Base-by-base conservation (phyloP, 257 asterid species). In the Solanum gracilifrons region DNA sequence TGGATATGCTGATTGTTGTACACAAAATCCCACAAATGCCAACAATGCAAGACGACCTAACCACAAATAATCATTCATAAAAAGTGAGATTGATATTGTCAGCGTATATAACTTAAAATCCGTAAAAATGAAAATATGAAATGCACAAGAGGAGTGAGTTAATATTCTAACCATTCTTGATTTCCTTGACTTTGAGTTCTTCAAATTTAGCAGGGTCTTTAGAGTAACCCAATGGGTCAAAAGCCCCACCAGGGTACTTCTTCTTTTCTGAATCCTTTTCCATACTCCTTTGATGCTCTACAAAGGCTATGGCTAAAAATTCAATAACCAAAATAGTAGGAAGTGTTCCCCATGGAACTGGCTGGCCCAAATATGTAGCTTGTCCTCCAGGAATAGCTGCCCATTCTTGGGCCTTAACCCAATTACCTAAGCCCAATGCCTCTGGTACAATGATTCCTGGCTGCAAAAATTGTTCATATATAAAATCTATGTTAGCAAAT, bases 371-470 rank as follows among this genome's bases (percentile, higher is more conserved):
- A 86, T 97, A 97, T 1, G 97, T 95, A 9, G 99, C 98, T 85
- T 97, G 99, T 36, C 99, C 98, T 13, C 98, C 99, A 0, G 99
- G 99, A 29, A 92, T 31, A 0, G 99, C 99, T 1, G 99, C 99
- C 99, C 99, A 95, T 83, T 97, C 98, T 84, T 97, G 99, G 69
- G 99, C 98, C 94, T 97, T 92, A 2, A 96, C 99, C 99, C 98
- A 97, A 66, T 97, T 97, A 29, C 99, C 99, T 88, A 94, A 87
- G 1, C 99, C 99, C 93, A 97, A 87, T 6, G 99, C 98, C 92
- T 95, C 99, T 3, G 99, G 98, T 3, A 97, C 76, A 6, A 95
- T 84, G n/a, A 95, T 89, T 25, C 98, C 99, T 15, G 98, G 98
- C 99, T 95, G 93, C 92, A 90, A 88, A n/a, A 62, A 11, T 23